These are phyloP conservation scores for Escovopsis sp. DNA, from an alignment of 2,329 filamentous ascomycete genomes.

Conservation along the genomic window DNA sequence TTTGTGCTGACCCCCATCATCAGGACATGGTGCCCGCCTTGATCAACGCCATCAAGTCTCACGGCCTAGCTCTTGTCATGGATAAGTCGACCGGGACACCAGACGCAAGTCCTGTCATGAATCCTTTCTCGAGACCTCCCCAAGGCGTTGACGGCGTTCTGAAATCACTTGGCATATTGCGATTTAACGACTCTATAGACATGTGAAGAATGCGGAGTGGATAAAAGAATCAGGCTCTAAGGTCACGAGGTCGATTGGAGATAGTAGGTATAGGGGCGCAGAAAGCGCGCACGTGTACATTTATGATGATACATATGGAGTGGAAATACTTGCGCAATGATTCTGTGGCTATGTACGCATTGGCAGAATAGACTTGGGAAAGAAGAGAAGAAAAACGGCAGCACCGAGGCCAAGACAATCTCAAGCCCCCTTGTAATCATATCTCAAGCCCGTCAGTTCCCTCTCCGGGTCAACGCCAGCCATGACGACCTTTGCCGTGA, in stretches of 20 bases:
- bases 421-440: conserved; percentile 53
- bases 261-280: too few species aligned
- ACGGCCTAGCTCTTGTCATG: conserved; percentile 80
- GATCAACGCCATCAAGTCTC: conserved; percentile 85
- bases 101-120: conserved; percentile 24
- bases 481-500: conserved; percentile 52
- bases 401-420: not conserved
- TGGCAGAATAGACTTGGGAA: too few species aligned
- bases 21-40: conserved; percentile 88
- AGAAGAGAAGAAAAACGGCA: too few species aligned
- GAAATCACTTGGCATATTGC: conserved; percentile 71
- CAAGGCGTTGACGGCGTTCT: conserved; percentile 80
- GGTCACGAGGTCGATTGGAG: too few species aligned
- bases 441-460: conserved; percentile 47
- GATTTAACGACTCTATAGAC: conserved; percentile 88
- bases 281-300: too few species aligned
- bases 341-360: too few species aligned
- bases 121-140: conserved; percentile 47
- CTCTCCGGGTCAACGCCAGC: conserved; percentile 51
- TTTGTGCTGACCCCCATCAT: too few species aligned
- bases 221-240: too few species aligned
- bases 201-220: conserved; percentile 21
- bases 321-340: not conserved
- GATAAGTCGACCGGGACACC: conserved; percentile 57
- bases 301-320: conserved; percentile 9